Conservation (phyloP, 2,329 filamentous ascomycete genomes). For the Aspergillus sp. region DNA sequence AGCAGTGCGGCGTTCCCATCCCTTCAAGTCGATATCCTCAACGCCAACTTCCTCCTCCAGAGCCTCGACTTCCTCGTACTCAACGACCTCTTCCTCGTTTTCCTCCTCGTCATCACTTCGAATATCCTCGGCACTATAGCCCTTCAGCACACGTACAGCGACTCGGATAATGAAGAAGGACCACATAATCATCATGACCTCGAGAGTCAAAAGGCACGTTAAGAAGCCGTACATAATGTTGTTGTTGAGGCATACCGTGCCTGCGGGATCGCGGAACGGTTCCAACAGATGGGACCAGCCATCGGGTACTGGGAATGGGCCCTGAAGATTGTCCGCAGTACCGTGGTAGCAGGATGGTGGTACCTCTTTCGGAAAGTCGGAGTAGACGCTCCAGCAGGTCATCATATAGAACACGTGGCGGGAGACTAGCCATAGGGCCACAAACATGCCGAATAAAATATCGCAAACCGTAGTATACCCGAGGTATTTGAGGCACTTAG, state of each 20-base stretch:
- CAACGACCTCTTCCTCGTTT: slow-evolving; percentile 51
- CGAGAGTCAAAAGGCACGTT: slow-evolving; percentile 70
- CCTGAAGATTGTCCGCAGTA: slow-evolving; percentile 26
- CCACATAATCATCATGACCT: slow-evolving; percentile 79
- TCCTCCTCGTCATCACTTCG: slow-evolving; percentile 82
- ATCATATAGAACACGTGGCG: slow-evolving; percentile 76
- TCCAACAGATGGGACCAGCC: slow-evolving; percentile 62
- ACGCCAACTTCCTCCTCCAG: slow-evolving; percentile 14
- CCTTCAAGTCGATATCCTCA: slow-evolving; percentile 21
- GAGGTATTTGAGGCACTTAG: slow-evolving; percentile 91
- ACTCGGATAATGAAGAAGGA: slow-evolving; percentile 84
- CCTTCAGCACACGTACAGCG: slow-evolving; percentile 68
- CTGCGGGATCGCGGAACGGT: slow-evolving; percentile 67
- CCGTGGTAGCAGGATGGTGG: slow-evolving; percentile 67
- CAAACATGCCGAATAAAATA: slow-evolving; percentile 76
- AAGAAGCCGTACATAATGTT: slow-evolving; percentile 74
- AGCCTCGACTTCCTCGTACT: slow-evolving; percentile 16
- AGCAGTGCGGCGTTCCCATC: slow-evolving; percentile 29
- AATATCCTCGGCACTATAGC: slow-evolving; percentile 75
- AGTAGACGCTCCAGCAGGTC: slow-evolving; percentile 78
- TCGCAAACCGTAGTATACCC: slow-evolving; percentile 74
- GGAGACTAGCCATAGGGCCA: slow-evolving; percentile 77
- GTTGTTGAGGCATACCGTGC: slow-evolving; percentile 73
- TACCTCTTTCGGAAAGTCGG: slow-evolving; percentile 59
- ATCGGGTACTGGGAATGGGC: slow-evolving; percentile 30